These are phyloP conservation scores for Thelephora ganbajun DNA, from an alignment of 768 basidiomycete species.

Conservation along the genomic window DNA sequence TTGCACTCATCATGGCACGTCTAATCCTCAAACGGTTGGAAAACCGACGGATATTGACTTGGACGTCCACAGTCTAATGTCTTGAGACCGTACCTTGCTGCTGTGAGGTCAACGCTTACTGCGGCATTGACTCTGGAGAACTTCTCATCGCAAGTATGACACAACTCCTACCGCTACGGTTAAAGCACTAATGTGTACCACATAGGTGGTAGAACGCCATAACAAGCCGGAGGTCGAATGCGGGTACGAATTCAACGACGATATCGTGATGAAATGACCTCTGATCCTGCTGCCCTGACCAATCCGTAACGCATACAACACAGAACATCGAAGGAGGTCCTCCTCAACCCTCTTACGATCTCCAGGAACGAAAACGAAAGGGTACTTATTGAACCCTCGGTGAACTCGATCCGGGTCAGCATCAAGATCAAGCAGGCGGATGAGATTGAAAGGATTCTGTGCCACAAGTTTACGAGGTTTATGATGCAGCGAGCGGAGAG, in stretches of 20 bases:
- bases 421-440: conserved; percentile 99
- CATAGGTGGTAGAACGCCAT: conserved; percentile 87
- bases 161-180: not conserved
- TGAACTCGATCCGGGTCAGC: conserved; percentile 93
- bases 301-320: not conserved
- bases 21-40: not conserved
- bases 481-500: conserved; percentile 99
- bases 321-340: conserved; percentile 86
- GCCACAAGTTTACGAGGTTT: conserved; percentile 97
- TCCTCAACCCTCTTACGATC: conserved; percentile 87
- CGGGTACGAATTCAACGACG: conserved; percentile 29
- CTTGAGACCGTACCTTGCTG: conserved; percentile 88
- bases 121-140: conserved; percentile 94
- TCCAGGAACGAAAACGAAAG: conserved; percentile 96
- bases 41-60: not conserved
- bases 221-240: conserved; percentile 95
- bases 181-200: conserved; percentile 1
- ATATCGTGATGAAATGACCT: not conserved
- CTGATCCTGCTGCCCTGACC: not conserved
- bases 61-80: conserved; percentile 68
- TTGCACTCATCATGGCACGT: not conserved
- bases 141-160: conserved; percentile 85
- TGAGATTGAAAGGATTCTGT: conserved; percentile 93
- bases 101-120: conserved; percentile 92
- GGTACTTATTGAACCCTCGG: conserved; percentile 91